A percentile compares a stretch with the other conserved stretches of the same genome.
Evolutionary conservation across 2,329 filamentous ascomycete genomes (phyloP).

Genomic region (Colletotrichum abscissum): DNA sequence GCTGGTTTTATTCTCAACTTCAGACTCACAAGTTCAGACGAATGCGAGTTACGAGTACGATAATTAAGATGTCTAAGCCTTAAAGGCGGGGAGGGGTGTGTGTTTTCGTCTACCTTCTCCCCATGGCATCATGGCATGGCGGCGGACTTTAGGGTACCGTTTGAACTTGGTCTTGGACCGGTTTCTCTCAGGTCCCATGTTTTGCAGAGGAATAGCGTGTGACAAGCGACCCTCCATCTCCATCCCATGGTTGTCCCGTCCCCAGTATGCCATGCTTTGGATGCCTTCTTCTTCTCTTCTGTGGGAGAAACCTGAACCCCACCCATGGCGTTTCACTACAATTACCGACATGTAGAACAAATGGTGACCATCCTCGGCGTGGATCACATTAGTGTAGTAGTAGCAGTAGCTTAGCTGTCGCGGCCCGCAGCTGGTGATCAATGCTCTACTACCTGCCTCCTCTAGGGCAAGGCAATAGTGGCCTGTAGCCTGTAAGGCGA

Average conservation of each 20-base stretch:
- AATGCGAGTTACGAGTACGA: slow-evolving; percentile 12
- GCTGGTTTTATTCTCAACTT: slow-evolving; percentile 5
- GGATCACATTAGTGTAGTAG: not conserved
- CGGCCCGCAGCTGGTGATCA: not conserved
- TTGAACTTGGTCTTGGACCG: not conserved
- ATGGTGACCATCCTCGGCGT: not conserved
- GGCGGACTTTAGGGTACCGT: not conserved
- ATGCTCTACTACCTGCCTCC: not conserved
- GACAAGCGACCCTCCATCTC: slow-evolving; percentile 1
- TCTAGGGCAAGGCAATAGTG: not conserved
- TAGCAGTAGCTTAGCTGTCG: not conserved
- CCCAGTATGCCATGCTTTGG: not conserved
- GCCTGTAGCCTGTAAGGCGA: not conserved
- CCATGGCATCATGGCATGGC: too few relatives aligned
- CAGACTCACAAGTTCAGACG: slow-evolving; percentile 3
- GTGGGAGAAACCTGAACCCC: not conserved
- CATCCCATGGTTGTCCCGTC: not conserved
- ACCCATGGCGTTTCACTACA: not conserved
- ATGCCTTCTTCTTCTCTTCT: not conserved
- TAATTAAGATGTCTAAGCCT: slow-evolving; percentile 8
- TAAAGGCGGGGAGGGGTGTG: slow-evolving; percentile 4
- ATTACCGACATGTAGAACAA: not conserved
- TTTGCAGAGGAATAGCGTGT: not conserved
- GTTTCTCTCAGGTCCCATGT: not conserved
- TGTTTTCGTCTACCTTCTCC: not conserved